Conservation (phyloP, 75 land plant genomes). For the Pseudotsuga menziesii region DNA sequence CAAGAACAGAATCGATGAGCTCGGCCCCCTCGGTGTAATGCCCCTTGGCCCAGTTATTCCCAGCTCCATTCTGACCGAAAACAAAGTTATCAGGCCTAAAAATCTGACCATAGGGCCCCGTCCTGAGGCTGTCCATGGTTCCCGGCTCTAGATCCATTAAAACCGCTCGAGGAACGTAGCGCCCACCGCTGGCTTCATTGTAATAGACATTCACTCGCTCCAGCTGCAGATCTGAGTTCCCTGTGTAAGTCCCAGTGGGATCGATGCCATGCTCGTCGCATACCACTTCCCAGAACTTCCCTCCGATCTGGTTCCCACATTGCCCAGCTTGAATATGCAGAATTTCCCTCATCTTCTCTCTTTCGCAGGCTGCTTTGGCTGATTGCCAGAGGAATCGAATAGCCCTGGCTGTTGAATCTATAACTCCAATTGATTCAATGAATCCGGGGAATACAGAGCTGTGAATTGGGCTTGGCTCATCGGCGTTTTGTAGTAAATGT, state of each 20-base stretch:
- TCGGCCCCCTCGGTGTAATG: conserved; percentile 63
- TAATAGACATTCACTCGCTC: conserved; percentile 27
- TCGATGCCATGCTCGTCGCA: conserved; percentile 26
- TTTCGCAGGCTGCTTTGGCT: no score
- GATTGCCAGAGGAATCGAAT: no score
- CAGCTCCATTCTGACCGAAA: conserved; percentile 49
- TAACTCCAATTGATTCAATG: no score
- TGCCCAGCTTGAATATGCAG: conserved; percentile 12
- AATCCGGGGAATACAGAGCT: no score
- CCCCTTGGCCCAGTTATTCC: conserved; percentile 47
- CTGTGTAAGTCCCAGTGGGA: not conserved
- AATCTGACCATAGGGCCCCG: conserved; percentile 37
- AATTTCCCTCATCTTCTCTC: no score
- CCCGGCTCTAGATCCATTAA: conserved; percentile 33
- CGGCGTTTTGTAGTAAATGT: no score
- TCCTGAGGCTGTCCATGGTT: conserved; percentile 32
- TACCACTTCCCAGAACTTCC: conserved; percentile 20
- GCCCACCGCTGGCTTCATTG: conserved; percentile 27
- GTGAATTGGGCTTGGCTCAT: no score
- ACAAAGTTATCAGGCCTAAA: conserved; percentile 46
- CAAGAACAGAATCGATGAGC: conserved; percentile 54
- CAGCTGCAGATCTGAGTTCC: conserved; percentile 17
- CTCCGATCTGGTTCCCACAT: conserved; percentile 37
- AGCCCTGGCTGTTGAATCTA: no score
- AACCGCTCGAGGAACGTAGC: conserved; percentile 26